phyloP scores from a whole-genome alignment of 805 yeast species.

The Pichia exigua region DNA sequence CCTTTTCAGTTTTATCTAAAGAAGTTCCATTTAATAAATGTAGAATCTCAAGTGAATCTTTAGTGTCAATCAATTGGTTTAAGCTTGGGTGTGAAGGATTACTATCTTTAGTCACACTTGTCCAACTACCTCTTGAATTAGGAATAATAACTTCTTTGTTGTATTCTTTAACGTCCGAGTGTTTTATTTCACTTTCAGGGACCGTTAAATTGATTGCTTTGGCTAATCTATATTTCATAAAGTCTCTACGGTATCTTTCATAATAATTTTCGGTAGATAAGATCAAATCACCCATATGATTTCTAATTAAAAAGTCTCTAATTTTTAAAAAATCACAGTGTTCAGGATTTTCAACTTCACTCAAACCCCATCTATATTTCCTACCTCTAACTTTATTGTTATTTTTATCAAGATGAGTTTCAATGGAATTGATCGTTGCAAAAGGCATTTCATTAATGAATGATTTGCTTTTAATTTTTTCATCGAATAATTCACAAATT shows the following conservation, averaged over 20 bases:
- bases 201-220: conserved; percentile 21
- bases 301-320: conserved; percentile 56
- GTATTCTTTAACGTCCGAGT: conserved; percentile 14
- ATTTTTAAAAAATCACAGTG: conserved; percentile 73
- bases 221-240: conserved; percentile 35
- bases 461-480: conserved; percentile 29
- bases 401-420: conserved; percentile 33
- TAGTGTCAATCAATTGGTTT: conserved; percentile 22
- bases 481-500: conserved; percentile 42
- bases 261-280: conserved; percentile 71
- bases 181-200: conserved; percentile 5
- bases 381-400: conserved; percentile 62
- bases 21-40: conserved; percentile 32
- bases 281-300: conserved; percentile 71
- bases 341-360: conserved; percentile 68
- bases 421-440: conserved; percentile 62
- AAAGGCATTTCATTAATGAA: conserved; percentile 51
- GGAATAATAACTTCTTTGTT: conserved; percentile 19
- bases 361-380: conserved; percentile 77
- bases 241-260: conserved; percentile 56
- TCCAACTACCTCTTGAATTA: conserved; percentile 21
- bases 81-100: conserved; percentile 21
- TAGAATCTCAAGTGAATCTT: conserved; percentile 29
- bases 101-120: conserved; percentile 12
- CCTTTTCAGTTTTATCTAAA: conserved; percentile 31